Conservation (phyloP, 169 alveolate genomes). For the Plasmodium vivax region DNA sequence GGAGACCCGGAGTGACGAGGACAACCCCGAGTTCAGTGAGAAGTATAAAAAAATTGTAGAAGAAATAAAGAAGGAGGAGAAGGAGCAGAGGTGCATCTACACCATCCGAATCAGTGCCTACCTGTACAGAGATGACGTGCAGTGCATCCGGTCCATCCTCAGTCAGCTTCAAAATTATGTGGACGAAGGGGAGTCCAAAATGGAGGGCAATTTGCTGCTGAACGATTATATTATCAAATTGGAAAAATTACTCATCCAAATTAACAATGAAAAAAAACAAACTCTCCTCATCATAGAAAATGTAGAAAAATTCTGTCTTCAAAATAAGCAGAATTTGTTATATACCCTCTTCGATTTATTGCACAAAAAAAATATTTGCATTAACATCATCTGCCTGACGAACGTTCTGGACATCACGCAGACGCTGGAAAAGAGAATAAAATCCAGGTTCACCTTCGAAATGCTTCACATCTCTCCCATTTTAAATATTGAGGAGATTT, state of each 20-base stretch:
- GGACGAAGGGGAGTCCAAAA: slow-evolving; percentile 15
- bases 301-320: slow-evolving; percentile 77
- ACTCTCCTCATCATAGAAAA: slow-evolving; percentile 80
- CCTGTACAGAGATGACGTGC: slow-evolving; percentile 79
- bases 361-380: slow-evolving; percentile 70
- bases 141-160: slow-evolving; percentile 76
- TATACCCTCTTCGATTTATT: slow-evolving; percentile 79
- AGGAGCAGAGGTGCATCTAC: slow-evolving; percentile 58
- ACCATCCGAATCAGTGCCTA: slow-evolving; percentile 77
- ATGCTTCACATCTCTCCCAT: slow-evolving; percentile 74
- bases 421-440: slow-evolving; percentile 83
- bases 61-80: slow-evolving; percentile 45
- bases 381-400: slow-evolving; percentile 78
- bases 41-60: slow-evolving; percentile 59
- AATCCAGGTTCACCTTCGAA: slow-evolving; percentile 82
- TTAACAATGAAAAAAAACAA: slow-evolving; percentile 69
- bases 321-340: slow-evolving; percentile 78
- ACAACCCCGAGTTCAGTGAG: slow-evolving; percentile 20
- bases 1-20: background rate
- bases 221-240: slow-evolving; percentile 62
- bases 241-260: slow-evolving; percentile 70
- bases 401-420: slow-evolving; percentile 80
- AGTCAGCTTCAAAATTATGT: slow-evolving; percentile 61
- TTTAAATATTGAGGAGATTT: slow-evolving; percentile 47
- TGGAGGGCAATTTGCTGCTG: slow-evolving; percentile 65